These are phyloP conservation scores for Clarireedia homoeocarpa DNA, from an alignment of 2,329 filamentous ascomycete genomes.

Conservation along the genomic window DNA sequence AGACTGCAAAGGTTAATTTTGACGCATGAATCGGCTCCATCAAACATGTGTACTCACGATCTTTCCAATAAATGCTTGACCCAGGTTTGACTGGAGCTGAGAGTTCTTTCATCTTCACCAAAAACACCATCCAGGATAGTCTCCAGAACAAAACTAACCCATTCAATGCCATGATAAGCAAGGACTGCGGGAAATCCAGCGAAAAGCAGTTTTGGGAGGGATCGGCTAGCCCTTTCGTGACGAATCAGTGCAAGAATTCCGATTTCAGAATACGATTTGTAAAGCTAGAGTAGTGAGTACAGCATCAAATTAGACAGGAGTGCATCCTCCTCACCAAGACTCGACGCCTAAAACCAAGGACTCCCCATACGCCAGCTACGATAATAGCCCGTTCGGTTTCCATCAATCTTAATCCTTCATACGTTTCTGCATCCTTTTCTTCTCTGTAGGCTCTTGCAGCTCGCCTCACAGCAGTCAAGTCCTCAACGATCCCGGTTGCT, in stretches of 20 bases:
- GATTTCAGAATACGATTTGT: conserved; percentile 23
- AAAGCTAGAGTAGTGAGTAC: conserved; percentile 21
- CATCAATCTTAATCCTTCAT: conserved; percentile 24
- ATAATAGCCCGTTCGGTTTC: conserved; percentile 22
- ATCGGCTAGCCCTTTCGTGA: conserved; percentile 17
- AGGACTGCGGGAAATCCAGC: conserved; percentile 26
- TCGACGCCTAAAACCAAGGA: conserved; percentile 26
- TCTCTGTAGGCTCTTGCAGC: conserved; percentile 16
- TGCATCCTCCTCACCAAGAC: conserved; percentile 21
- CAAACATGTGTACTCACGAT: neutral
- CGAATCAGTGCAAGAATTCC: conserved; percentile 22
- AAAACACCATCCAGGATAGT: conserved; percentile 17
- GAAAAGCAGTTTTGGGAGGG: conserved; percentile 19
- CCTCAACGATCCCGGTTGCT: conserved; percentile 30
- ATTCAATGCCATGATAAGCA: conserved; percentile 24
- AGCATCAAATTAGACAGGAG: neutral
- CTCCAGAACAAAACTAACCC: conserved; percentile 19
- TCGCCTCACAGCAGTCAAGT: conserved; percentile 19
- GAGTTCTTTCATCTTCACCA: conserved; percentile 13
- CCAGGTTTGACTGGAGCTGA: conserved; percentile 1
- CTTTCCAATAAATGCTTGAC: neutral
- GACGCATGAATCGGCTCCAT: neutral
- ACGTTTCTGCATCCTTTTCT: conserved; percentile 23
- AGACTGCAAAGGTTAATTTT: neutral
- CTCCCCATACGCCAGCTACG: conserved; percentile 29